These are phyloP conservation scores for Myxozyma kluyveri DNA, from an alignment of 805 yeast genomes.

Conservation along the genomic window DNA sequence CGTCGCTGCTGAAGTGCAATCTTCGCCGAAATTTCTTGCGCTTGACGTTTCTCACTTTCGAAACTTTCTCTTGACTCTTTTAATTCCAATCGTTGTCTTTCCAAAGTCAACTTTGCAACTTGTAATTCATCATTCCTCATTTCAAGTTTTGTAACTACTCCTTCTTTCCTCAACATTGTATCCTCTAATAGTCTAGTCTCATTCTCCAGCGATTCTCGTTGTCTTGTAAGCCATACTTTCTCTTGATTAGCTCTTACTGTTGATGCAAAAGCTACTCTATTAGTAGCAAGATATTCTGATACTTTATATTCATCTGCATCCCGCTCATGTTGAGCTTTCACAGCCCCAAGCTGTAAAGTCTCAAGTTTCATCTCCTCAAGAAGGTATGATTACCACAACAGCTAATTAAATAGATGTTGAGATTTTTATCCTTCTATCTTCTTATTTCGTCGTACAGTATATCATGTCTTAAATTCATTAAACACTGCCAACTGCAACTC, in stretches of 20 bases:
- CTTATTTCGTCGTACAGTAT: too few relatives aligned
- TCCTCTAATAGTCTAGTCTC: constrained; percentile 10
- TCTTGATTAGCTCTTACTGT: constrained; percentile 12
- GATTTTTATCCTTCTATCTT: too few relatives aligned
- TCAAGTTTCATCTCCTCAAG: constrained; percentile 15
- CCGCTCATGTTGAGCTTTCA: constrained; percentile 18
- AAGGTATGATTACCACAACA: too few relatives aligned
- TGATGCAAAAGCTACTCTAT: constrained; percentile 8
- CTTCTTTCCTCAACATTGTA: constrained; percentile 5
- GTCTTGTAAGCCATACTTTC: constrained; percentile 11
- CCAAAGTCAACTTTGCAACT: constrained; percentile 7
- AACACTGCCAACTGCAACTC: too few relatives aligned
- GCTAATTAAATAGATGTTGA: too few relatives aligned
- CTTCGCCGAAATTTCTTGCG: constrained; percentile 6
- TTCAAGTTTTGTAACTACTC: constrained; percentile 4
- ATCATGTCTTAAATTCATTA: too few relatives aligned
- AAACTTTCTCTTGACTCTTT: constrained; percentile 2
- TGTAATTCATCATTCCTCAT: constrained; percentile 13
- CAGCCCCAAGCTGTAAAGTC: constrained; percentile 15
- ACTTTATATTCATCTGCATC: constrained; percentile 14
- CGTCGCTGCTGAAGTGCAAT: constrained; percentile 28
- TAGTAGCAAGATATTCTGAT: constrained; percentile 1
- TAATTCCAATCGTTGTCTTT: not conserved
- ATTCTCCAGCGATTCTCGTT: constrained; percentile 6
- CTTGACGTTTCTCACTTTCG: not conserved